Conservation (phyloP, 1,139 yeast genomes). For the Yamadazyma friedrichii region DNA sequence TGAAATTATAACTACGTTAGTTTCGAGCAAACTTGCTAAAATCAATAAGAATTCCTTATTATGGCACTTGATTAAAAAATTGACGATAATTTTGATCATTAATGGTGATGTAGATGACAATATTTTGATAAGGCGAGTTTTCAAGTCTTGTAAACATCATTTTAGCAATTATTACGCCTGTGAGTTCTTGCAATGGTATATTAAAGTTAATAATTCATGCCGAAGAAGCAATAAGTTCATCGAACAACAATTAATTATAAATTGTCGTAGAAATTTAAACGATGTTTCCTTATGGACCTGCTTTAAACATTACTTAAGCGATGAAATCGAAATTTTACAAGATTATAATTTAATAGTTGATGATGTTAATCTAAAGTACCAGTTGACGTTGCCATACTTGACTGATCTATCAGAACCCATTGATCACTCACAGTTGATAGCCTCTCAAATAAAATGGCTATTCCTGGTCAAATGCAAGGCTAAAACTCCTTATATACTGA, state of each 20-base stretch:
- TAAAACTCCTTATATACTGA: constrained; percentile 17
- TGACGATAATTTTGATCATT: constrained; percentile 20
- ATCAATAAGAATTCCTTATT: constrained; percentile 44
- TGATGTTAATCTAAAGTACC: constrained; percentile 6
- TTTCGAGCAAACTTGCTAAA: constrained; percentile 33
- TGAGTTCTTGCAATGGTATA: constrained; percentile 33
- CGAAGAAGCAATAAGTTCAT: constrained; percentile 5
- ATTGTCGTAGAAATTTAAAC: constrained; percentile 23
- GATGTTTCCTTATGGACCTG: constrained; percentile 39
- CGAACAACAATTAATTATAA: constrained; percentile 5
- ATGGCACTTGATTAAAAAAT: constrained; percentile 37
- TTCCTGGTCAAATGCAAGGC: constrained; percentile 20
- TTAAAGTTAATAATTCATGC: constrained; percentile 13
- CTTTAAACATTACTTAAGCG: constrained; percentile 10
- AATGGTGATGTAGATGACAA: constrained; percentile 1
- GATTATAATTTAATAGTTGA: constrained; percentile 19
- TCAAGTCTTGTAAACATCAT: constrained; percentile 35
- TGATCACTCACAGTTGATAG: constrained; percentile 1
- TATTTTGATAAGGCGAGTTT: constrained; percentile 20
- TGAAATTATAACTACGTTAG: constrained; percentile 29
- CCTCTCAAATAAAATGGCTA: constrained; percentile 21
- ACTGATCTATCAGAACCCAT: no score
- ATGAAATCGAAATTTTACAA: constrained; percentile 7
- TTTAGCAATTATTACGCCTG: constrained; percentile 44
- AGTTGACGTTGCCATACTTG: no score